Evolutionary conservation across 169 alveolate genomes (phyloP).

Genomic region (Cryptosporidium sp.): DNA sequence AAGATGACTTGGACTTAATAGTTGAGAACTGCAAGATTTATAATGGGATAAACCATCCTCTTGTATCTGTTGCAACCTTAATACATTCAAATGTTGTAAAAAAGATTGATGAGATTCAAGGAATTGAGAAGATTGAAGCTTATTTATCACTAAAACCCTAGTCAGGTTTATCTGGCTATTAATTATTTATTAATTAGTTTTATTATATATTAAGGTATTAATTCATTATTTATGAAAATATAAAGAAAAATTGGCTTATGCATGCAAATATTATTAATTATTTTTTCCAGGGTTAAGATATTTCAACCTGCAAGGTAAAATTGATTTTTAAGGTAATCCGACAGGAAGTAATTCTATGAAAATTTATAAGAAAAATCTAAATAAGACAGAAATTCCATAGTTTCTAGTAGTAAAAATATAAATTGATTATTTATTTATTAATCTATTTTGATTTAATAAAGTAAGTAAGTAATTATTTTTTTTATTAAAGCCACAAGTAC

Average conservation of each 20-base stretch:
- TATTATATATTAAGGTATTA: background rate
- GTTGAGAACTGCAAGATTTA: slow-evolving; percentile 85
- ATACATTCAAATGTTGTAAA: slow-evolving; percentile 32
- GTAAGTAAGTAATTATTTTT: background rate
- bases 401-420: background rate
- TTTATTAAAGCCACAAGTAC: background rate
- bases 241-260: slow-evolving; percentile 16
- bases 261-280: slow-evolving; percentile 44
- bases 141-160: slow-evolving; percentile 53
- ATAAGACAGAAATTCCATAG: background rate
- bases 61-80: slow-evolving; percentile 79
- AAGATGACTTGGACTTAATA: slow-evolving; percentile 83
- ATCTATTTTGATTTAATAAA: background rate
- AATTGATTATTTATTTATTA: background rate
- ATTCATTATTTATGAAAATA: slow-evolving; percentile 48
- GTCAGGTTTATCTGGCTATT: background rate
- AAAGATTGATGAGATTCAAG: slow-evolving; percentile 65
- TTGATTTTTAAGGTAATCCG: background rate
- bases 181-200: background rate
- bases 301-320: background rate
- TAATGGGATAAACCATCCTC: slow-evolving; percentile 84
- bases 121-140: slow-evolving; percentile 81
- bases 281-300: slow-evolving; percentile 34
- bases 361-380: slow-evolving; percentile 42
- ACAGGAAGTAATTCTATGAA: background rate